Evolutionary conservation across 345 rosid species (phyloP), one percentile per base, ranked within the genome.

Genomic region (Rhodomyrtus tomentosa): DNA sequence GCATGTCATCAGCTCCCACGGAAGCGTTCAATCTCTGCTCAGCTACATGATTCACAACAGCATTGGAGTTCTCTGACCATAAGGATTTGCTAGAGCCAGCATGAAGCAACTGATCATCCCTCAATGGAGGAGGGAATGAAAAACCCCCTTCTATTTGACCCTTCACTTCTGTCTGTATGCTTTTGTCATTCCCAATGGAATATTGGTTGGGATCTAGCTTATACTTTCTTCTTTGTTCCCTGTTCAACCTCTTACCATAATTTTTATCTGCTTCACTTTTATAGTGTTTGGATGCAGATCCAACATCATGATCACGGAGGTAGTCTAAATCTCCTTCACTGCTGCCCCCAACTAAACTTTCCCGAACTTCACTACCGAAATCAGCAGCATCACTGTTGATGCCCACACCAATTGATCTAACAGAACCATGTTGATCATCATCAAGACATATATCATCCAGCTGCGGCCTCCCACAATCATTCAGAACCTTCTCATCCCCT

Each of bases 401-500:
- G 62, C 99, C 99, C 76, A 95, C 99, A 86, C 99, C 99, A 85
- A 98, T 98, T 3, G 99, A 98, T 91, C 99, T 91, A 88, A 98
- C 99, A 62, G 98, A 93, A 84, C 95, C 97, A 59, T 91, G 99
- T 84, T 94, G 99, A 90, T 95, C 96, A 82, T 96, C 97, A 88
- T 94, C 95, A 48, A 91, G 72, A 80, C 94, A 89, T 82, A 92
- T 89, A 87, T 93, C 96, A 84, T 93, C 95, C 42, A 92, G 81
- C 22, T 53, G 90, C 59, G 90, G 87, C 85, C 89, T 91, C 32
- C 94, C 90, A 85, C 62, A n/a, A 53, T 92, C 98, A 81, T 88
- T 87, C 83, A 88, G 82, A 80, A 85, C 88, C 84, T 90, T 94
- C 50, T 90, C 93, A 85, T 94, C 93, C 55, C 88, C 94, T 84